Evolutionary conservation across 2,329 filamentous ascomycete genomes (phyloP), one percentile per base, ranked within the genome.

Genomic region (Aureobasidium namibiae): DNA sequence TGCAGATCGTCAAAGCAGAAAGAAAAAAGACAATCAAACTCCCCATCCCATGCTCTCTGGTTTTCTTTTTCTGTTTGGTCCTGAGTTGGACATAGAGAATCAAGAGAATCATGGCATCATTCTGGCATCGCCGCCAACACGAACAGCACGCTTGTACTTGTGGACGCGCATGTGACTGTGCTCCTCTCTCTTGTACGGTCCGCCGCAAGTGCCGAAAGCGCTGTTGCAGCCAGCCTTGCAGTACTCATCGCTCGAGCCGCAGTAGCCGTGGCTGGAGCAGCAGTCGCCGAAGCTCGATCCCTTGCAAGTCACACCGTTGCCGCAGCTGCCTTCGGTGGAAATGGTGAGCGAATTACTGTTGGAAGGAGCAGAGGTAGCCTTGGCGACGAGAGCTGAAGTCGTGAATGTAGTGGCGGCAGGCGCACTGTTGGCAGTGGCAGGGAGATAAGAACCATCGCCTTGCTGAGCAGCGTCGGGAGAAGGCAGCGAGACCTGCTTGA

Each of bases 221-320:
- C 29, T 45, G 29, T 59, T 48, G 8, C 57, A 59, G 31, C 46
- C 46, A 9, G 29, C 24, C 10, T 5, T 44, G 29, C 50, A 61
- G 45, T 57, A 57, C 3, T 56, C 52, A n/a, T 18, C 42, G 14
- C 31, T 39, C n/a, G 59, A 61, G 18, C 59, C 59, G 8, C 60
- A 61, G 9, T 29, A 61, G 7, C 41, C 41, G 33, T 61, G 38
- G 21, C 39, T 42, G 7, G 36, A 45, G 26, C 60, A 61, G 60
- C 60, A 61, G 24, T 59, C 26, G 9, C 60, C 60, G n/a, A 61
- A 59, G 39, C 18, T 24, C 10, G 60, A 61, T 4, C 39, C 54
- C 31, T 50, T 23, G 29, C 60, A 61, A 4, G 60, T 61, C 16
- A 57, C 36, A 18, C 48, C 48, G 16, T 54, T 54, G 26, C 53